Percentiles rank a stretch among this genome's conserved stretches.
phyloP scores from a whole-genome alignment of 768 basidiomycete genomes.

The Kwoniella bestiolae region DNA sequence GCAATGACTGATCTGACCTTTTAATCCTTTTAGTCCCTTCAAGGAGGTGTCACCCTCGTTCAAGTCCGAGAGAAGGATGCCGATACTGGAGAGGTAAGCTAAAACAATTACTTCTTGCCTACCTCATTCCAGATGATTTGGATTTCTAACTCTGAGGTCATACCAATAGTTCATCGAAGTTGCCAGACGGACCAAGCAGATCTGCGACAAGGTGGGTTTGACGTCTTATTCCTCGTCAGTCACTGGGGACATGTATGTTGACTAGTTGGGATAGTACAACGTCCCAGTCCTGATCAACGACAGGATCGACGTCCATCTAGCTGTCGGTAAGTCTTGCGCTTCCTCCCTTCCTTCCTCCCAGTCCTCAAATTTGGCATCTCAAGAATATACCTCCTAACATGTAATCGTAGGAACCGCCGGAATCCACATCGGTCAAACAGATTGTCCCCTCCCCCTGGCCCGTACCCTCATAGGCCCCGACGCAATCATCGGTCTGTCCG shows the following conservation, averaged over 20 bases:
- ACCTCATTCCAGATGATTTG: too few relatives aligned
- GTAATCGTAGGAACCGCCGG: conserved; percentile 61
- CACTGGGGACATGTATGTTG: neutral
- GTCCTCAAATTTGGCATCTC: neutral
- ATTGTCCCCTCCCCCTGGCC: conserved; percentile 73
- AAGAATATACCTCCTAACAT: neutral
- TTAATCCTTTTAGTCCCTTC: conserved; percentile 64
- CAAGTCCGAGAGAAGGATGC: conserved; percentile 84
- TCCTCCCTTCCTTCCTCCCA: neutral
- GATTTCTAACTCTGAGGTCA: too few relatives aligned
- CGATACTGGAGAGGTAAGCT: conserved; percentile 76
- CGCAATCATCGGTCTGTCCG: conserved; percentile 79
- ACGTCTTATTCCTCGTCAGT: neutral
- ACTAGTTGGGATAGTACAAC: conserved; percentile 60
- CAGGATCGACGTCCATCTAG: conserved; percentile 78
- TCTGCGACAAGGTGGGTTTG: conserved; percentile 66
- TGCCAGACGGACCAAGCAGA: conserved; percentile 68
- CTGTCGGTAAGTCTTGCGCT: conserved; percentile 63
- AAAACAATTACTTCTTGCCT: too few relatives aligned
- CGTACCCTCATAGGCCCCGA: conserved; percentile 70
- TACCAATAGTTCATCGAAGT: conserved; percentile 71
- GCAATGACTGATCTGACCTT: neutral
- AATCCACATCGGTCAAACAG: conserved; percentile 86
- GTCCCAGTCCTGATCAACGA: conserved; percentile 77
- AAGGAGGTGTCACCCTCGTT: conserved; percentile 86